A percentile compares a stretch with the other conserved stretches of the same genome.
phyloP scores from a whole-genome alignment of 805 yeast species.

The Candida dajiaensis region DNA sequence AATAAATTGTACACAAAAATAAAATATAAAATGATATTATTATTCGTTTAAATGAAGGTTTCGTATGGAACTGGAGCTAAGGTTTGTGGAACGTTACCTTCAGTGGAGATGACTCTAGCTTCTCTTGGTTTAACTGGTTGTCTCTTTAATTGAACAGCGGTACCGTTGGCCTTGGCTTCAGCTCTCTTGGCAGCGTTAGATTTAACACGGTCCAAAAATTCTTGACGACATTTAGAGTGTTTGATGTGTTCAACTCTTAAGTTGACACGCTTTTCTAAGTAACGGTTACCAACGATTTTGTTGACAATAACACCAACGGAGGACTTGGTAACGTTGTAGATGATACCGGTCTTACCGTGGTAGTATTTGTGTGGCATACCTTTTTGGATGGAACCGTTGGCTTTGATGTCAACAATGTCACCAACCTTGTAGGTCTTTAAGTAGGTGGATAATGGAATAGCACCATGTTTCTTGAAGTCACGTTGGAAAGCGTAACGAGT shows the following conservation, averaged over 20 bases:
- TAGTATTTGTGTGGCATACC: constrained; percentile 99
- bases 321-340: constrained; percentile 97
- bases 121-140: constrained; percentile 98
- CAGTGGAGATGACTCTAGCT: constrained; percentile 77
- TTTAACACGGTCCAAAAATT: constrained; percentile 98
- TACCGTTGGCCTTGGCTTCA: constrained; percentile 95
- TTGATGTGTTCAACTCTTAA: constrained; percentile 97
- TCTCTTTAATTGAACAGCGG: constrained; percentile 90
- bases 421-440: constrained; percentile 98
- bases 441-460: constrained; percentile 92
- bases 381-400: constrained; percentile 98
- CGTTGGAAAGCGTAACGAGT: constrained; percentile 99
- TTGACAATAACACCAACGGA: constrained; percentile 97
- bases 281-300: constrained; percentile 99
- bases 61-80: constrained; percentile 99
- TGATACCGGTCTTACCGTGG: constrained; percentile 99
- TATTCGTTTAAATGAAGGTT: constrained; percentile 81
- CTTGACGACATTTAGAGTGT: constrained; percentile 99
- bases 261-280: constrained; percentile 98
- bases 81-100: constrained; percentile 86
- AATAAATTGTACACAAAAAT: constrained; percentile 20
- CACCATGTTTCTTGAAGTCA: constrained; percentile 96
- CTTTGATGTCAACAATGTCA: constrained; percentile 99
- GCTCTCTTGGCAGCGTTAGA: constrained; percentile 87
- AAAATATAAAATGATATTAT: constrained; percentile 14